Percentiles rank a stretch among this genome's conserved stretches.
These are phyloP conservation scores for Rhodamnia argentea DNA, from an alignment of 345 rosid species.

Conservation along the genomic window DNA sequence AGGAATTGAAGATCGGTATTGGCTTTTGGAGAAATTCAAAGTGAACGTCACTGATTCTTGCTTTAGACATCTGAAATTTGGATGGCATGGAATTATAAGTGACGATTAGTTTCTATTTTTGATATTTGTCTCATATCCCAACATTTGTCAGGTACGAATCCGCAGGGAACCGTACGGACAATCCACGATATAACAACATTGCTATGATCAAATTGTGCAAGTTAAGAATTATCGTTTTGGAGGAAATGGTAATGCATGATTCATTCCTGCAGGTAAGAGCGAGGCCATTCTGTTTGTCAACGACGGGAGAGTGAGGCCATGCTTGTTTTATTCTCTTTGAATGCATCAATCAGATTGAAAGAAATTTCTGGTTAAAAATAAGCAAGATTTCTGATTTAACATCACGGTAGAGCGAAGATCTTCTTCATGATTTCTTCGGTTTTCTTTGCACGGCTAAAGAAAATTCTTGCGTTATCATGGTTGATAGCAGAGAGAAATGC, in stretches of 20 bases:
- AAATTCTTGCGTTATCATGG: background rate
- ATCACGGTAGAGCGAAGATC: background rate
- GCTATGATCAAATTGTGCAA: conserved; percentile 11
- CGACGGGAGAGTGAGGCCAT: background rate
- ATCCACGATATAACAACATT: background rate
- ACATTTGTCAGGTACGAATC: conserved; percentile 48
- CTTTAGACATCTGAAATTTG: background rate
- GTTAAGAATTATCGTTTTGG: conserved; percentile 55
- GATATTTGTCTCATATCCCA: background rate
- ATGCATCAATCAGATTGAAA: background rate
- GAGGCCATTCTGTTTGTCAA: background rate
- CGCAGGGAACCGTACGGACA: conserved; percentile 85
- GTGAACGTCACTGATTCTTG: background rate
- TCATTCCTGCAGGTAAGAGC: conserved; percentile 49
- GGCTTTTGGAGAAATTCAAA: background rate
- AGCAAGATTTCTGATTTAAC: background rate
- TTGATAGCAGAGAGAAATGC: background rate
- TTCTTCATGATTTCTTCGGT: background rate
- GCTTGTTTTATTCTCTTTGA: background rate
- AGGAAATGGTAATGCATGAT: conserved; percentile 66
- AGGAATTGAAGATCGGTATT: background rate
- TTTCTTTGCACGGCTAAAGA: background rate
- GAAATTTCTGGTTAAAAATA: background rate
- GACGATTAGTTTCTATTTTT: background rate
- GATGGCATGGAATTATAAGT: background rate